phyloP scores from a whole-genome alignment of 73 alveolate species.

The Chromera velia region DNA sequence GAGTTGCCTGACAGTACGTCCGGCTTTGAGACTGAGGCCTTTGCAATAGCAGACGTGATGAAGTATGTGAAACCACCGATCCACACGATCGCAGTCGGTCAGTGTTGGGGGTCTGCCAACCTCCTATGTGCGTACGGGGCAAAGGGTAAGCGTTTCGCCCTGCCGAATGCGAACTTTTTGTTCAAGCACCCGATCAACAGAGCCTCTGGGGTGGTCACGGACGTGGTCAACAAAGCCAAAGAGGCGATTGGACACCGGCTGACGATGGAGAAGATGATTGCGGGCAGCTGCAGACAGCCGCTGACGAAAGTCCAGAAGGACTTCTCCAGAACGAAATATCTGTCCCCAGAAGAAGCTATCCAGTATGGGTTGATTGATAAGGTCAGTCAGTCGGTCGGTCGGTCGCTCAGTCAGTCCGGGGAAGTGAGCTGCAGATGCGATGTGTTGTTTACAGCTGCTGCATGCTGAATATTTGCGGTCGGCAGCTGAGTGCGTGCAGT shows the following conservation, averaged over 20 bases:
- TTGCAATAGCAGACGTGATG: slow-evolving; percentile 36
- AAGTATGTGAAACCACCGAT: neutral
- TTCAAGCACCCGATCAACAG: neutral
- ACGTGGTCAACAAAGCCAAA: neutral
- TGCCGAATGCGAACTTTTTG: neutral
- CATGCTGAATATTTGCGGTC: too few species aligned
- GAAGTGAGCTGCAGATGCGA: too few species aligned
- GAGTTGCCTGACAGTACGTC: neutral
- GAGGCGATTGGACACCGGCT: neutral
- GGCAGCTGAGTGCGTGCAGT: too few species aligned
- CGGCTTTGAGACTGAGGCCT: slow-evolving; percentile 26
- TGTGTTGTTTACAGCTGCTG: too few species aligned
- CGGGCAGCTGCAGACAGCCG: neutral
- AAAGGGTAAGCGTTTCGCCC: neutral
- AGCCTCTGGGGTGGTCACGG: neutral
- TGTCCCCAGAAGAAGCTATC: neutral
- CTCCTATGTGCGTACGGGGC: neutral
- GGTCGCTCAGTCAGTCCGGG: too few species aligned
- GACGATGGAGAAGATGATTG: neutral
- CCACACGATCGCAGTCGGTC: neutral
- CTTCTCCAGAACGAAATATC: neutral
- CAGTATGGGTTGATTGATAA: neutral
- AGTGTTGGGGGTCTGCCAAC: neutral
- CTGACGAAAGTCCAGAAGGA: neutral
- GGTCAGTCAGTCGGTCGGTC: neutral